A percentile compares a stretch with the other conserved stretches of the same genome.
Evolutionary conservation across 768 basidiomycete species (phyloP).

Genomic region (Boletus vinaceobasis): DNA sequence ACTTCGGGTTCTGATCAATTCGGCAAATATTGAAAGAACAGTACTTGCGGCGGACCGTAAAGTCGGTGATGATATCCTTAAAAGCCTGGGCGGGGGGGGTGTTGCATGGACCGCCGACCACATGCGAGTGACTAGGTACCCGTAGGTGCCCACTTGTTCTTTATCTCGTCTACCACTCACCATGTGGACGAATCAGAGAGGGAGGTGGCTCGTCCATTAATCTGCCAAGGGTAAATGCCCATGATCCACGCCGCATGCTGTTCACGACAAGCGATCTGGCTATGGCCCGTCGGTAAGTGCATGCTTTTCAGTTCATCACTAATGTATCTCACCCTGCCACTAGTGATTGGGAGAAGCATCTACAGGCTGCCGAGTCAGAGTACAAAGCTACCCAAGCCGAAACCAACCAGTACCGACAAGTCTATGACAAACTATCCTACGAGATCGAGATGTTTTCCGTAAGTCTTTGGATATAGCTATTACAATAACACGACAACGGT

Average conservation of each 20-base stretch:
- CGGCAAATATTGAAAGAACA: conserved; percentile 63
- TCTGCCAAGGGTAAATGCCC: conserved; percentile 26
- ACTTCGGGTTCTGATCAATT: conserved; percentile 78
- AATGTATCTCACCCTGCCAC: background rate
- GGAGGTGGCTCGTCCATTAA: conserved; percentile 60
- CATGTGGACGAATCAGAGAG: conserved; percentile 41
- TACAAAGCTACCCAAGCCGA: conserved; percentile 29
- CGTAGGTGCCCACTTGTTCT: conserved; percentile 40
- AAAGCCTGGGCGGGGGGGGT: conserved; percentile 45
- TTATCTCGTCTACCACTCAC: background rate
- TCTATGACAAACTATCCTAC: conserved; percentile 29
- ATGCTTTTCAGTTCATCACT: background rate
- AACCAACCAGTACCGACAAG: conserved; percentile 25
- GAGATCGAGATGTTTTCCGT: conserved; percentile 37
- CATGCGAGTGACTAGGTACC: conserved; percentile 61
- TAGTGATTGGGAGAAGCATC: conserved; percentile 47
- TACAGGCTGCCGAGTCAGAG: conserved; percentile 38
- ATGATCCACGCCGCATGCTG: conserved; percentile 44
- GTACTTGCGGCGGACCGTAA: conserved; percentile 62
- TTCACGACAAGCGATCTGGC: conserved; percentile 52
- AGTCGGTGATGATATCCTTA: conserved; percentile 57
- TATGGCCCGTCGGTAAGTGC: conserved; percentile 44
- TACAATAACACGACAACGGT: background rate
- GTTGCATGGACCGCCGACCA: conserved; percentile 60
- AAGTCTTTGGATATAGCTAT: conserved; percentile 7